Evolutionary conservation across 2,329 filamentous ascomycete species (phyloP), one percentile per base, ranked within the genome.

Genomic region (Trichoderma sp.): DNA sequence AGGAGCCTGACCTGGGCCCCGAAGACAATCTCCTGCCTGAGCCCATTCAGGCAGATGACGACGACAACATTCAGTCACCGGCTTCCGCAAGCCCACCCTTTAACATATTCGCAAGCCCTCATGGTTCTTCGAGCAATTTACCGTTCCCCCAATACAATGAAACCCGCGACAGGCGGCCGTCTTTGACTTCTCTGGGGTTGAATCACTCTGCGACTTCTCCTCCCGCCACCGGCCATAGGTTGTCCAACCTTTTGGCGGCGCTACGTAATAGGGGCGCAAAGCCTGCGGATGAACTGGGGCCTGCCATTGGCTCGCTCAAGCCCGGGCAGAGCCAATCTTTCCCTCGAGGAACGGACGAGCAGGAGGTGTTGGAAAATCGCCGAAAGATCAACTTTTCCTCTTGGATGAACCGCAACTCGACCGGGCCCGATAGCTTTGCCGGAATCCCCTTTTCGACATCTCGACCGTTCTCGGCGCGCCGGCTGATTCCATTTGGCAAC

Each of bases 311-410:
- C 1, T 90, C 87, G 23, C 82, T 95, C 15, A 93, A 93, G 77
- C 82, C 88, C 34, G 87, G 88, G 0, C 92, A 95, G 78, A 94
- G 92, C 76, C 92, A 93, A 77, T 95, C 93, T 0, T 89, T 96
- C 74, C 93, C 93, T 6, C 84, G 88, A 20, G 86, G 87, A 73
- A 82, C 82, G 73, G 92, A 88, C 26, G 89, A 90, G 13, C 80
- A 79, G 75, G 91, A 86, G 77, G 82, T 78, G 73, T 81, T 81
- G 79, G 84, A 77, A 73, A 88, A 79, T 79, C 88, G 82, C 80
- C 88, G 88, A 28, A 85, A 87, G 50, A 86, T 87, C 43, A 90
- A 87, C 76, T 85, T 90, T 58, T 85, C 87, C 72, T 85, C 87
- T 71, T 92, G 87, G 87, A 90, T 89, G 76, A 85, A 85, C 73